Evolutionary conservation across 768 basidiomycete species (phyloP), one percentile per base, ranked within the genome.

Genomic region (Suillus tomentosus): DNA sequence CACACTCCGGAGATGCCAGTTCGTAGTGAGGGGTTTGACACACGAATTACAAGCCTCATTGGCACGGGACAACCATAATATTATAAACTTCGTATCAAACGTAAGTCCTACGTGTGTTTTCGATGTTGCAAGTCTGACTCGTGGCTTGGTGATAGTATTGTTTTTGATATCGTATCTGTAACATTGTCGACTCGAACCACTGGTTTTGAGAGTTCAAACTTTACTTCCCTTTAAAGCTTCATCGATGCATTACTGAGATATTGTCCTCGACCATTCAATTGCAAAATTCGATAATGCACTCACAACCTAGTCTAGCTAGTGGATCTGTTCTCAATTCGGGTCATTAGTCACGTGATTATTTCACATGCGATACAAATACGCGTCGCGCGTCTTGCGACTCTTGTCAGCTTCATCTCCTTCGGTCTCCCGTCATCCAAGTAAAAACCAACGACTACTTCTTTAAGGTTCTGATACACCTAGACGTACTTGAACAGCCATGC

Each of bases 1-100:
- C 95, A 99, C 76, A 96, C 95, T 6, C 92, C 92, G n/a, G 97
- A 99, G 75, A 99, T 99, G 96, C 97, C 97, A 2, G 95, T 99
- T 68, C 87, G 97, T 55, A 94, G 83, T 51, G 93, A 95, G 69
- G 87, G 86, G 19, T 99, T 99, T 72, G 96, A 99, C 71, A 78
- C 78, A 62, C 84, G 87, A 53, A 86, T 93, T 60, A 78, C 82
- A 11, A 73, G 84, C 9, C 77, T 94, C 55, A 82, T 91, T 70
- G 87, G 87, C 14, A 78, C 63, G 36, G 75, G 78, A 27, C 66
- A 71, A 68, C 60, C 65, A 60, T 74, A 58, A 72, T 13, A 19
- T 19, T 13, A 24, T 24, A 9, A 57, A 5, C 17, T 13, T 42
- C 24, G 24, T 27, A 40, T 24, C 36, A 14, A 58, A 58, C 27